A percentile compares a stretch with the other conserved stretches of the same genome.
Evolutionary conservation across 2,329 filamentous ascomycete species (phyloP).

Genomic region (Fusarium oligoseptatum): DNA sequence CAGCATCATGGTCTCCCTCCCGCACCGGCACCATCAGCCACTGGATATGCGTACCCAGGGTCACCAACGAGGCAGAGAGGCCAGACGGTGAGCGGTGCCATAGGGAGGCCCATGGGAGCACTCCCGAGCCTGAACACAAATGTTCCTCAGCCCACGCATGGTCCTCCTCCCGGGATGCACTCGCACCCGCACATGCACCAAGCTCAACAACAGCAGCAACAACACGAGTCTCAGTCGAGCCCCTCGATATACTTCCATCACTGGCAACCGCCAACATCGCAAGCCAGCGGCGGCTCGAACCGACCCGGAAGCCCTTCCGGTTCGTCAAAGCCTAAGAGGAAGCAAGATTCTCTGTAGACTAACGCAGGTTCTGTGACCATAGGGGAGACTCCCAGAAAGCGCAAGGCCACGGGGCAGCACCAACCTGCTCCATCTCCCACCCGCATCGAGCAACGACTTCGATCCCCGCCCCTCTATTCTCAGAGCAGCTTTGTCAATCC

Average conservation of each 20-base stretch:
- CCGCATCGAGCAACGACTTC: slow-evolving; percentile 48
- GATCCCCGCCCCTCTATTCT: slow-evolving; percentile 51
- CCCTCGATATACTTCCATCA: slow-evolving; percentile 91
- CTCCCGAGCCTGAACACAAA: slow-evolving; percentile 62
- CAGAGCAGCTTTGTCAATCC: slow-evolving; percentile 47
- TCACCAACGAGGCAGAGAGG: slow-evolving; percentile 66
- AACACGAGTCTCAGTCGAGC: slow-evolving; percentile 71
- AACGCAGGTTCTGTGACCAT: slow-evolving; percentile 60
- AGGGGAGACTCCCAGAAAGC: slow-evolving; percentile 85
- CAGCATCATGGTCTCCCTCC: slow-evolving; percentile 56
- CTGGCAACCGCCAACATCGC: slow-evolving; percentile 85
- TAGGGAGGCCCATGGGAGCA: slow-evolving; percentile 54
- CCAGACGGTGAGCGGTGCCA: slow-evolving; percentile 60
- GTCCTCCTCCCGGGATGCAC: slow-evolving; percentile 50
- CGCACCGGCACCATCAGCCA: slow-evolving; percentile 51
- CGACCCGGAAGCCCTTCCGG: slow-evolving; percentile 81
- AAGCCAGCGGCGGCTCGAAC: slow-evolving; percentile 70
- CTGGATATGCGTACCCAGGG: slow-evolving; percentile 61
- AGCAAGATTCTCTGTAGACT: slow-evolving; percentile 58
- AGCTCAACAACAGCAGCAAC: slow-evolving; percentile 69
- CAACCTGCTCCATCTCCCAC: slow-evolving; percentile 45
- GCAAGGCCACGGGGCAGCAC: slow-evolving; percentile 74
- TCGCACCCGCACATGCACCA: slow-evolving; percentile 65
- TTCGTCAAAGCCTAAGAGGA: slow-evolving; percentile 72
- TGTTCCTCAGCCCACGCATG: slow-evolving; percentile 53